phyloP scores from a whole-genome alignment of 208 protist genomes.

The Sergeia podlipaevii region DNA sequence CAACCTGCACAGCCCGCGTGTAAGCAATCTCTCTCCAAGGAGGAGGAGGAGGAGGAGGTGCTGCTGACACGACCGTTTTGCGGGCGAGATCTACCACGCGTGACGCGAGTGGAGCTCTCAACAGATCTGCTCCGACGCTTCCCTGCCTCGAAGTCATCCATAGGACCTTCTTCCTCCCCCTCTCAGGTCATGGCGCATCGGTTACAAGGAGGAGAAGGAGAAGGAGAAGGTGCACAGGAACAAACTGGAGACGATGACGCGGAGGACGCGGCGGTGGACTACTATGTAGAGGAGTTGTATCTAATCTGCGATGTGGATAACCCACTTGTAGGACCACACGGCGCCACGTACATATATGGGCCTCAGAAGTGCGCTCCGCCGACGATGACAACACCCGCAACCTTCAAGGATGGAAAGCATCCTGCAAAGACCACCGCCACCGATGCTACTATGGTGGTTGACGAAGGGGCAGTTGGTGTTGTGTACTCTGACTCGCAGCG shows the following conservation, averaged over 20 bases:
- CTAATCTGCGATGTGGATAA: conserved; percentile 80
- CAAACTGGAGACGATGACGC: background rate
- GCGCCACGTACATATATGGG: conserved; percentile 67
- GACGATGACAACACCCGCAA: background rate
- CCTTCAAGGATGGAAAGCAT: too few relatives aligned
- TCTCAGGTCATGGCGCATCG: background rate
- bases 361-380: conserved; percentile 71
- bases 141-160: background rate
- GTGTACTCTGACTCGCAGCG: conserved; percentile 24
- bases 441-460: background rate
- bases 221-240: too few relatives aligned
- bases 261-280: background rate
- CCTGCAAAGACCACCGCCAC: background rate
- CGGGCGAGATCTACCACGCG: conserved; percentile 38
- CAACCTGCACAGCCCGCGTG: too few relatives aligned
- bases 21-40: background rate
- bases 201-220: background rate
- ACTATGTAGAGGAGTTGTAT: conserved; percentile 19
- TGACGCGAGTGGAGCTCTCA: conserved; percentile 29
- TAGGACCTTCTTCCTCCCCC: conserved; percentile 10
- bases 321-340: conserved; percentile 53
- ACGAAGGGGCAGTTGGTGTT: conserved; percentile 37
- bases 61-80: conserved; percentile 37
- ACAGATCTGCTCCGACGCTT: conserved; percentile 13
- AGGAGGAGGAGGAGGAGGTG: conserved; percentile 1